Base-by-base conservation (phyloP, 2,329 filamentous ascomycete species). In the Ceratocystis harringtonii region DNA sequence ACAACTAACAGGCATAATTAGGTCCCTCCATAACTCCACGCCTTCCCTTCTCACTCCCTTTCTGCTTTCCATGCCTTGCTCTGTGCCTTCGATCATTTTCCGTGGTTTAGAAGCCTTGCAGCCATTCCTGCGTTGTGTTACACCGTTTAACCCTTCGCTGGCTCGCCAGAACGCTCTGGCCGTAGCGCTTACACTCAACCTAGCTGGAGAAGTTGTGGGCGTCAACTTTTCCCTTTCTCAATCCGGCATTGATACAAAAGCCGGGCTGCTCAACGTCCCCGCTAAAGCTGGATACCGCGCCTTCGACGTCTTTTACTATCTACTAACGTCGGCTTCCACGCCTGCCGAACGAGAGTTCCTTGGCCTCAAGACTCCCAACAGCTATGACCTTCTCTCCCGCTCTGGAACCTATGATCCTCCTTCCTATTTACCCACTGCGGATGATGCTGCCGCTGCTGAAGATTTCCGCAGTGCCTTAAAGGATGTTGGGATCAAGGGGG, bases 261-360 rank as follows among this genome's bases (percentile, higher is more conserved):
- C 84, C 68, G 94, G 92, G 52, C 79, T 99, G 10, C 78, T 96
- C 17, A 85, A 88, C 66, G 84, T 99, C 17, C 89, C 94, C 0
- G 75, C 85, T 0, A 85, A 96, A 72, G 72, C 84, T 5, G 94
- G 94, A 12, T 90, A 90, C 75, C 86, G 94, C 68, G 94, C 92
- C 2, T 99, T 99, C 70, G 92, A 99, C 72, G 94, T 95, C 62
- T 97, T 99, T 73, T 97, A 99, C 77, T 97, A 96, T 71, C 84
- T 99, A 0, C 81, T 97, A 52, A 95, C 92, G 0, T 91, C 89
- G n/a, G 88, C 89, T 0, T 95, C 94, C 0, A 94, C 90, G 0
- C 85, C 88, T 3, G 87, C 90, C 1, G 94, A 99, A 76, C 82
- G 90, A 65, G 92, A 97, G 73, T 95, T 92, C 68, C 78, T 99